Percentiles rank a stretch among this genome's conserved stretches.
Conservation (phyloP, 2,329 filamentous ascomycete species). For the Curvularia eragrostidis region DNA sequence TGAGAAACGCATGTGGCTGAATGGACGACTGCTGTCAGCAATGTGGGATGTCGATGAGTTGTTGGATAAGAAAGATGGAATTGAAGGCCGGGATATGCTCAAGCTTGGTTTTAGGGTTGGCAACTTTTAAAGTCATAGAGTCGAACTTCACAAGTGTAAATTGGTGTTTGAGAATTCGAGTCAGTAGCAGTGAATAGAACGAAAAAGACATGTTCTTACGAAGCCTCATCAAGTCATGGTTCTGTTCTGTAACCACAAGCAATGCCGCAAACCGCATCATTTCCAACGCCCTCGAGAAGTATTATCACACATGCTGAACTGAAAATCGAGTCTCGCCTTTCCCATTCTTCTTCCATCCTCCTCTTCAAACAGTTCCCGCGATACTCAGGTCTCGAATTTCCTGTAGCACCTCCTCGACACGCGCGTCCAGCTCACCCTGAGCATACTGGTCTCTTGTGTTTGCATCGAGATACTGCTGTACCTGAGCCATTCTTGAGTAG, state of each 20-base stretch:
- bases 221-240: not conserved
- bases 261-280: constrained; percentile 11
- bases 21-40: constrained; percentile 36
- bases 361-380: constrained; percentile 66
- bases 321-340: not conserved
- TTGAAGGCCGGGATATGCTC: constrained; percentile 36
- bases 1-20: constrained; percentile 43
- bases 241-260: not conserved
- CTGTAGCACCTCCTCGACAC: constrained; percentile 94
- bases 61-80: constrained; percentile 24
- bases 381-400: constrained; percentile 98
- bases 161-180: not conserved
- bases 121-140: not conserved
- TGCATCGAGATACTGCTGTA: constrained; percentile 96
- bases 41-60: constrained; percentile 44
- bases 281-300: constrained; percentile 5
- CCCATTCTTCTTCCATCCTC: not conserved
- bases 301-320: constrained; percentile 1
- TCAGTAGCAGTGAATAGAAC: not conserved
- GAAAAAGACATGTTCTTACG: not conserved
- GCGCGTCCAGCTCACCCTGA: constrained; percentile 84
- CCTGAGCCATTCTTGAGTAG: constrained; percentile 97
- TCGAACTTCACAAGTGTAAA: not conserved
- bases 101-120: constrained; percentile 37
- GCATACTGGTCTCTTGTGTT: constrained; percentile 97